Conservation (phyloP, 345 rosid species). For the Hibiscus mutabilis region DNA sequence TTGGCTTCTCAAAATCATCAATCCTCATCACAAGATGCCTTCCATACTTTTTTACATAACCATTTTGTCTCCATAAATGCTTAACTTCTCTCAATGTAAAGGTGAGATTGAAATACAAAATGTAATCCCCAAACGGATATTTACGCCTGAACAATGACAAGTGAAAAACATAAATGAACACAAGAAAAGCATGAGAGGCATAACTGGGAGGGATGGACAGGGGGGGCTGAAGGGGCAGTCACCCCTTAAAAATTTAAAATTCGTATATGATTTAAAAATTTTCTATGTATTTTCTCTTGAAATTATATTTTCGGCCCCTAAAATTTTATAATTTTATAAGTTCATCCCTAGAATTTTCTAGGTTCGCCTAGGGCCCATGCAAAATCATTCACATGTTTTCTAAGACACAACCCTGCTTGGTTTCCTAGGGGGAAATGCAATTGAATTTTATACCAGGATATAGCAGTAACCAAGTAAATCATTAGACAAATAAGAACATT, state of each 20-base stretch:
- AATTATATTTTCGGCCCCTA: too few relatives aligned
- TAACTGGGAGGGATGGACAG: neutral
- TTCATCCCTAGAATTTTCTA: too few relatives aligned
- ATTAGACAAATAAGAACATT: neutral
- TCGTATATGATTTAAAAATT: too few relatives aligned
- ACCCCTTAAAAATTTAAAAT: too few relatives aligned
- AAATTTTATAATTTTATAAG: too few relatives aligned
- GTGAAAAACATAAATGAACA: conserved; percentile 21
- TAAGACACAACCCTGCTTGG: neutral
- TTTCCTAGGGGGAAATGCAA: neutral
- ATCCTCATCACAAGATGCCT: conserved; percentile 73
- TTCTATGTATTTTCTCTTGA: too few relatives aligned
- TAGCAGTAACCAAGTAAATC: neutral
- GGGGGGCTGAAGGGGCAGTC: too few relatives aligned
- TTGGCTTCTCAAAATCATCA: conserved; percentile 91
- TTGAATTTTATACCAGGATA: neutral
- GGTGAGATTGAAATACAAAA: conserved; percentile 64
- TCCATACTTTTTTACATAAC: conserved; percentile 50
- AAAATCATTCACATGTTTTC: neutral
- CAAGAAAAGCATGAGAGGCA: conserved; percentile 13
- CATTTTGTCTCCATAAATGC: conserved; percentile 80
- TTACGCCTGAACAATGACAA: conserved; percentile 53
- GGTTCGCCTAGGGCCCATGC: too few relatives aligned
- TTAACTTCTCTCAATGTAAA: conserved; percentile 79
- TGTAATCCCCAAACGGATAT: conserved; percentile 89